These are phyloP conservation scores for Pythium periplocum DNA, from an alignment of 352 stramenopile genomes.

Conservation along the genomic window DNA sequence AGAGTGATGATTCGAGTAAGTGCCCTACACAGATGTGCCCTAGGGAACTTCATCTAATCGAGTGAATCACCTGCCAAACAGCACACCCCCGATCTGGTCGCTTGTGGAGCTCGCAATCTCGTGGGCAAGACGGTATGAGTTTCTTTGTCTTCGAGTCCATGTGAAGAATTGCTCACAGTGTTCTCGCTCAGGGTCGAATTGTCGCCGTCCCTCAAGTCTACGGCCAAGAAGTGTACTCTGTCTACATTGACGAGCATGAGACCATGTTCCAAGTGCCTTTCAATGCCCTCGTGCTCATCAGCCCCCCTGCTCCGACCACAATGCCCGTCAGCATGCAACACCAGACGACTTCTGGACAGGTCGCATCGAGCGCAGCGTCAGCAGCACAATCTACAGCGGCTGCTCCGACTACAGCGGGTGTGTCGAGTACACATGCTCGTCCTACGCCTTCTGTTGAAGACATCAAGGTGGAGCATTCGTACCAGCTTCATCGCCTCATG, in stretches of 20 bases:
- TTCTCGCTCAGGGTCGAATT: slow-evolving; percentile 36
- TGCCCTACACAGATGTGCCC: no score
- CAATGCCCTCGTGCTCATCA: slow-evolving; percentile 61
- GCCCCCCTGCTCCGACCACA: slow-evolving; percentile 23
- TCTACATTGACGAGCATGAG: slow-evolving; percentile 82
- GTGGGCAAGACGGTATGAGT: slow-evolving; percentile 49
- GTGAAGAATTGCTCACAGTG: neutral
- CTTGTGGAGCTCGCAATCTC: slow-evolving; percentile 68
- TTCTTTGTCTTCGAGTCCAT: neutral
- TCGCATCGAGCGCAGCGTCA: no score
- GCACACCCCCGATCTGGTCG: slow-evolving; percentile 68
- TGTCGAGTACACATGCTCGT: slow-evolving; percentile 9
- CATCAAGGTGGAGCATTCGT: slow-evolving; percentile 84
- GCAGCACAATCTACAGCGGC: no score
- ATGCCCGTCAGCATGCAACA: slow-evolving; percentile 34
- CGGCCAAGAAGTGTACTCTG: slow-evolving; percentile 72
- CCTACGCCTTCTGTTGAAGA: slow-evolving; percentile 35
- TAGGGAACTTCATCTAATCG: neutral
- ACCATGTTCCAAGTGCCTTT: slow-evolving; percentile 79
- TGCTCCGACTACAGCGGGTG: neutral
- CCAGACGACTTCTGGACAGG: slow-evolving; percentile 24
- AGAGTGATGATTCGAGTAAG: slow-evolving; percentile 63
- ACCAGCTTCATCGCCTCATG: slow-evolving; percentile 83
- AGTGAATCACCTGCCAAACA: slow-evolving; percentile 11
- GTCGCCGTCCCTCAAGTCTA: slow-evolving; percentile 72